Base-by-base conservation (phyloP, 306 rosid genomes). In the Mimosa pudica region DNA sequence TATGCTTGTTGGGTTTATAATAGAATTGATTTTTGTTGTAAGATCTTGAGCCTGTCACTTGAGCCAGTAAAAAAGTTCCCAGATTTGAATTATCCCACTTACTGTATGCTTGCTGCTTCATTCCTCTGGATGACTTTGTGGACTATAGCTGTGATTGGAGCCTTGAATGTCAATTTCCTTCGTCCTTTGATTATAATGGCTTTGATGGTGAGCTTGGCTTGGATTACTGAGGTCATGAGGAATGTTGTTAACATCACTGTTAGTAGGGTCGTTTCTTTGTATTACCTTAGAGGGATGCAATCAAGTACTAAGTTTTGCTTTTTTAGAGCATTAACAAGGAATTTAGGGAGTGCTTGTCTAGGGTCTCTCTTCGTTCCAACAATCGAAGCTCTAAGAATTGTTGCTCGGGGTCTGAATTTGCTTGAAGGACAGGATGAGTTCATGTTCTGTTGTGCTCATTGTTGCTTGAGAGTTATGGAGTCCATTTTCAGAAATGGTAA, bases 371-470 rank as follows among this genome's bases (percentile, higher is more conserved):
- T 95, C 54, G 94, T 95, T 61, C 99, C 99, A 1, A 0, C 97
- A 17, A 95, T 95, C 35, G 99, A 95, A 85, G 90, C 97, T 24
- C 77, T 95, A 8, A 84, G 97, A 55, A 64, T 95, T 16, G 90
- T 95, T 18, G 97, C 98, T 30, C 90, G 99, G 63, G 97, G 70
- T n/a, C 61, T 95, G 46, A 95, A 95, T 82, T 77, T 95, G 85
- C 99, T 95, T 0, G 98, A 95, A 84, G 99, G 99, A 73, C 97
- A 95, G 85, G 99, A 95, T 44, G 99, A 95, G 74, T 95, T 93
- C 87, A 93, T 95, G 99, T 95, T 95, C 79, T 95, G 93, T 71
- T 95, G 99, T 66, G 99, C 99, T 58, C 99, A 71, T 87, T 95
- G 99, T 75, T 95, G 99, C 84, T 92, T 95, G 48, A 77, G 78